These are phyloP conservation scores for Aeminium ludgeri DNA, from an alignment of 495 filamentous ascomycete species.

Conservation along the genomic window DNA sequence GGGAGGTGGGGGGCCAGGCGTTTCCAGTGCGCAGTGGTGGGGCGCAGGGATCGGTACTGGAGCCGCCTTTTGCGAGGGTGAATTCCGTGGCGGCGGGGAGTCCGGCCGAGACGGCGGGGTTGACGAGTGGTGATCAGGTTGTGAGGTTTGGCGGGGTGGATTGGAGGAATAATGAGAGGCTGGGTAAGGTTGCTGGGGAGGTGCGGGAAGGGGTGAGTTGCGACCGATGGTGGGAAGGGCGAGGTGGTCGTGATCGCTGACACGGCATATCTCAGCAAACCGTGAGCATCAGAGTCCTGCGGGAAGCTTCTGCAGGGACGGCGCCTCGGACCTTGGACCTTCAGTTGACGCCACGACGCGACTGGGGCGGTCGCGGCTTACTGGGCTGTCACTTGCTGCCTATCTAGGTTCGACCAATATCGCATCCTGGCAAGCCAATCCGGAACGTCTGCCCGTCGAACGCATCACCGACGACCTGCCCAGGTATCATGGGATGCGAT, in stretches of 20 bases:
- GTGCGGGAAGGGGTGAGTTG: slow-evolving; percentile 81
- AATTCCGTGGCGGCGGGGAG: slow-evolving; percentile 64
- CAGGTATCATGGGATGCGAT: too few relatives aligned
- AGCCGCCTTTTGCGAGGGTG: slow-evolving; percentile 74
- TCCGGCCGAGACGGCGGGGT: slow-evolving; percentile 68
- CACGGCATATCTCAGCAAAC: slow-evolving; percentile 34
- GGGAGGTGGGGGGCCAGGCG: too few relatives aligned
- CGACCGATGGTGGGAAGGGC: neutral
- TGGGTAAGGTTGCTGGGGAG: slow-evolving; percentile 66
- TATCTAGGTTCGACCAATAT: slow-evolving; percentile 27
- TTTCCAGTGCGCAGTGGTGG: neutral
- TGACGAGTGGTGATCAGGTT: slow-evolving; percentile 69
- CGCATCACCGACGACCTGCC: too few relatives aligned
- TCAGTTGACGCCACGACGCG: slow-evolving; percentile 50
- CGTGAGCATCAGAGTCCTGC: slow-evolving; percentile 51
- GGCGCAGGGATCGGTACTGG: slow-evolving; percentile 25
- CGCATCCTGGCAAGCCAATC: too few relatives aligned
- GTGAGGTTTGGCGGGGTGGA: slow-evolving; percentile 69
- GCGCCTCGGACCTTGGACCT: slow-evolving; percentile 25
- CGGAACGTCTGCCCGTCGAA: too few relatives aligned
- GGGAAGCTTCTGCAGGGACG: slow-evolving; percentile 36
- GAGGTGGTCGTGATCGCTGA: neutral
- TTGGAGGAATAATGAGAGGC: slow-evolving; percentile 65
- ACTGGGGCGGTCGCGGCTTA: slow-evolving; percentile 80
- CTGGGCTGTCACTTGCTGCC: slow-evolving; percentile 80